These are phyloP conservation scores for Candida morakotiae DNA, from an alignment of 805 yeast species.

Conservation along the genomic window DNA sequence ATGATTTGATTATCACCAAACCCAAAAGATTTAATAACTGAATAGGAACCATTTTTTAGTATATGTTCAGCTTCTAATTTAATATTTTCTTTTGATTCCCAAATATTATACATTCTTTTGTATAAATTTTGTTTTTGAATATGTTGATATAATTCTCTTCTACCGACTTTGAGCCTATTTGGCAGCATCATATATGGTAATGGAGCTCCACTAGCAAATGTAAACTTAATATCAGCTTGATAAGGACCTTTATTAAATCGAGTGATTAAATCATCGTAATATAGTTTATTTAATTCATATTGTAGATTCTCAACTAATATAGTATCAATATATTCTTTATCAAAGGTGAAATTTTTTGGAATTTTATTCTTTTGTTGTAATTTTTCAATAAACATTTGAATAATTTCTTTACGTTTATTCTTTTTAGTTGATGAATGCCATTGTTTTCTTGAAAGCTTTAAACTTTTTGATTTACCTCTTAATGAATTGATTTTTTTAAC, in stretches of 20 bases:
- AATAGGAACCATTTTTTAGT: slow-evolving; percentile 24
- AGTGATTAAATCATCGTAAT: slow-evolving; percentile 15
- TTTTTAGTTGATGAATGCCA: neutral
- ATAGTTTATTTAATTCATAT: slow-evolving; percentile 27
- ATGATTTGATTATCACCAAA: slow-evolving; percentile 24
- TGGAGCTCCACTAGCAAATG: slow-evolving; percentile 28
- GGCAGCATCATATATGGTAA: slow-evolving; percentile 29
- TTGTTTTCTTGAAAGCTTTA: slow-evolving; percentile 2
- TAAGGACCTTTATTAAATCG: slow-evolving; percentile 34
- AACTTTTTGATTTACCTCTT: slow-evolving; percentile 4
- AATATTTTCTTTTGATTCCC: slow-evolving; percentile 17
- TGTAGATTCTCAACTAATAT: slow-evolving; percentile 31
- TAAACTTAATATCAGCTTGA: slow-evolving; percentile 24
- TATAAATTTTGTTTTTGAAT: slow-evolving; percentile 25
- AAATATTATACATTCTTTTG: slow-evolving; percentile 21
- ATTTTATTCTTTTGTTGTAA: slow-evolving; percentile 21
- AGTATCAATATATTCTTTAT: slow-evolving; percentile 25
- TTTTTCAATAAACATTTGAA: slow-evolving; percentile 24
- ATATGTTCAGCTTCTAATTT: slow-evolving; percentile 9
- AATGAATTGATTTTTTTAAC: slow-evolving; percentile 1
- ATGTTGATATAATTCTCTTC: slow-evolving; percentile 27
- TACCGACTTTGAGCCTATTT: slow-evolving; percentile 11
- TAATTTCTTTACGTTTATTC: neutral
- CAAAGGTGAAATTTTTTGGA: slow-evolving; percentile 22
- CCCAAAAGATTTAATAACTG: slow-evolving; percentile 25